These are phyloP conservation scores for Xylaria flabelliformis DNA, from an alignment of 495 filamentous ascomycete genomes.

Conservation along the genomic window DNA sequence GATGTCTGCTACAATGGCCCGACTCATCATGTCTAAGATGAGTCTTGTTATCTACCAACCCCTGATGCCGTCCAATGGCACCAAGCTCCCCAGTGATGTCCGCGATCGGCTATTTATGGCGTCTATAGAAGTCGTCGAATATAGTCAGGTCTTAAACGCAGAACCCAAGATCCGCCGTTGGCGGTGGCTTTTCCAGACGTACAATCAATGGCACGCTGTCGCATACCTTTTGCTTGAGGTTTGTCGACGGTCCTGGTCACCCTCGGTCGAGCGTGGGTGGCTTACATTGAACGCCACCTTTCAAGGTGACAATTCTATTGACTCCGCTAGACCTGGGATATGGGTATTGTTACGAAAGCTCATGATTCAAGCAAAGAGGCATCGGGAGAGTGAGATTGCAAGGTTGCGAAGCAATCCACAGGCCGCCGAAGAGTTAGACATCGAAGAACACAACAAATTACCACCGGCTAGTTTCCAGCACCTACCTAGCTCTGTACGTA, in stretches of 20 bases:
- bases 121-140: slow-evolving; percentile 78
- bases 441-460: slow-evolving; percentile 42
- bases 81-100: slow-evolving; percentile 60
- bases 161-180: slow-evolving; percentile 68
- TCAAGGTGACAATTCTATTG: slow-evolving; percentile 57
- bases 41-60: slow-evolving; percentile 57
- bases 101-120: slow-evolving; percentile 77
- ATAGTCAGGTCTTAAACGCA: slow-evolving; percentile 65
- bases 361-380: slow-evolving; percentile 68
- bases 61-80: slow-evolving; percentile 52
- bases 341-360: slow-evolving; percentile 78
- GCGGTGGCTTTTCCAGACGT: slow-evolving; percentile 82
- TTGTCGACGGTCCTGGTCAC: slow-evolving; percentile 69
- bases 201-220: slow-evolving; percentile 83
- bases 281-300: slow-evolving; percentile 69
- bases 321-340: slow-evolving; percentile 65
- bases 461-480: slow-evolving; percentile 47
- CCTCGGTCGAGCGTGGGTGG: slow-evolving; percentile 83
- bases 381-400: slow-evolving; percentile 56
- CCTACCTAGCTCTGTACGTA: slow-evolving; percentile 46
- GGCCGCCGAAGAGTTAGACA: slow-evolving; percentile 49
- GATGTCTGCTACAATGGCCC: slow-evolving; percentile 72
- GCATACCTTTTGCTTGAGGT: slow-evolving; percentile 80
- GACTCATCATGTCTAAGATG: slow-evolving; percentile 70
- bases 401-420: slow-evolving; percentile 50